Conservation (phyloP, 2,329 filamentous ascomycete species). For the Berkeleyomyces rouxiae region DNA sequence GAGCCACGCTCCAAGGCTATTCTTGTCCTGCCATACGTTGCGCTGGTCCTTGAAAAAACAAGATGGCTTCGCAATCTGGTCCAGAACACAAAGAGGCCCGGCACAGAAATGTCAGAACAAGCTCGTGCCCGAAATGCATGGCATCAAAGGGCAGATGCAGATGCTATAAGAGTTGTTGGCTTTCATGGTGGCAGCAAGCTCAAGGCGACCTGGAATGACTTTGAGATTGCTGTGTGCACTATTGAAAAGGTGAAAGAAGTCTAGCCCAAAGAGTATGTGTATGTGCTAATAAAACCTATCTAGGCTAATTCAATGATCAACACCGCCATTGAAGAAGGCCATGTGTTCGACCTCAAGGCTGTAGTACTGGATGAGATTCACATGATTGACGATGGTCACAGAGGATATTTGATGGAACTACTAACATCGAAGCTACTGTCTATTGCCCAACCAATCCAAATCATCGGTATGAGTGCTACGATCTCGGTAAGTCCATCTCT, state of each 20-base stretch:
- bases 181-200: conserved; percentile 61
- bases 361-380: conserved; percentile 67
- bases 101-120: conserved; percentile 20
- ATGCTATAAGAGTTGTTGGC: conserved; percentile 47
- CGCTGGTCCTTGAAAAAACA: conserved; percentile 64
- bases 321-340: conserved; percentile 53
- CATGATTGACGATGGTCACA: conserved; percentile 61
- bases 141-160: conserved; percentile 38
- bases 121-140: conserved; percentile 28
- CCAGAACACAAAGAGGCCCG: conserved; percentile 34
- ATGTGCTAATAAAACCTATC: conserved; percentile 6
- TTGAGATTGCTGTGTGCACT: conserved; percentile 64
- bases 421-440: conserved; percentile 58
- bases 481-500: conserved; percentile 39
- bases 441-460: conserved; percentile 49
- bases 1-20: conserved; percentile 50
- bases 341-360: conserved; percentile 43
- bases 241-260: conserved; percentile 45
- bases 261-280: background rate
- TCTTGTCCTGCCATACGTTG: conserved; percentile 60
- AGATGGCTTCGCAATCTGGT: conserved; percentile 55
- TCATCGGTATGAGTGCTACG: conserved; percentile 68
- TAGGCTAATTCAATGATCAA: conserved; percentile 63
- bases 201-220: conserved; percentile 51
- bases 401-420: conserved; percentile 59